A percentile compares a stretch with the other conserved stretches of the same genome.
These are phyloP conservation scores for Oryza australiensis DNA, from an alignment of 176 grass and related monocot genomes.

Conservation along the genomic window DNA sequence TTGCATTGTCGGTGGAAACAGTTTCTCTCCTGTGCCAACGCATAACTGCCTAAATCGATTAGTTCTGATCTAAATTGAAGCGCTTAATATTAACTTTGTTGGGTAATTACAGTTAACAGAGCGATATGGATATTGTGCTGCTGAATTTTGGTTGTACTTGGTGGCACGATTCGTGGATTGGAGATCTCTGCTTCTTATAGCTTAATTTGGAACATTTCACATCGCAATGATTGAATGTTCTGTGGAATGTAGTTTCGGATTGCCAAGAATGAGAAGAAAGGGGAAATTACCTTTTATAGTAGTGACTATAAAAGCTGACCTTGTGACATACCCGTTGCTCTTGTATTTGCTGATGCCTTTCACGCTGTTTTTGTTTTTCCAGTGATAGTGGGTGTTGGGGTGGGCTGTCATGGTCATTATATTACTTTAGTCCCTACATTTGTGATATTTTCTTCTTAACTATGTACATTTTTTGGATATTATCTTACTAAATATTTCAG, in stretches of 20 bases:
- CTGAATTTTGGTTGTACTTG: not conserved
- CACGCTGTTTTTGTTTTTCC: not conserved
- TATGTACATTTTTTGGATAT: not conserved
- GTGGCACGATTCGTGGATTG: not conserved
- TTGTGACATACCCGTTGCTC: not conserved
- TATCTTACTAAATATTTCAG: conserved; percentile 20
- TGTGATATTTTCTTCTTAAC: not conserved
- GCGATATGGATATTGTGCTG: not conserved
- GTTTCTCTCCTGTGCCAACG: not conserved
- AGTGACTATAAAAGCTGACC: not conserved
- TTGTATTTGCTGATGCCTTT: not conserved
- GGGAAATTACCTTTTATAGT: not conserved
- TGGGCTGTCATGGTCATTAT: not conserved
- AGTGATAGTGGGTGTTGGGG: not conserved
- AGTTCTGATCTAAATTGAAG: not conserved
- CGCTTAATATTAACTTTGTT: not conserved
- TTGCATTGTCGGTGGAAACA: conserved; percentile 12
- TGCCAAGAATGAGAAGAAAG: not conserved
- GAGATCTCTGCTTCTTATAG: not conserved
- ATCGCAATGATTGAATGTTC: not conserved
- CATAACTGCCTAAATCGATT: not conserved
- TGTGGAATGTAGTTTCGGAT: not conserved
- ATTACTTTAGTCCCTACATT: not conserved
- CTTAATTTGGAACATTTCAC: not conserved
- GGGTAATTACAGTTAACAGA: not conserved